Evolutionary conservation across 345 rosid species (phyloP).

Genomic region (Aethionema arabicum): DNA sequence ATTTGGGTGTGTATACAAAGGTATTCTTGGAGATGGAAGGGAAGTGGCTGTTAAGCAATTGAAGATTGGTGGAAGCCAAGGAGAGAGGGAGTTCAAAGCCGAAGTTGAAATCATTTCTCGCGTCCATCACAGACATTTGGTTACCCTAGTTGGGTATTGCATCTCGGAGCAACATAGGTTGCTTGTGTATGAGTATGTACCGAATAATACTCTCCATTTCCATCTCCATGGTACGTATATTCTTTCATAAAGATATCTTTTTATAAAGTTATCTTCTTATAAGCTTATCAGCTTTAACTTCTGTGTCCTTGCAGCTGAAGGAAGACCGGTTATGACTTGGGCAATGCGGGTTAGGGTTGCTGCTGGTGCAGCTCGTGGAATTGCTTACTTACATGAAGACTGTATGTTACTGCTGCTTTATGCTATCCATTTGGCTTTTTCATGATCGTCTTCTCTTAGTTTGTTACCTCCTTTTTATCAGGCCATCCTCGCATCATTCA

Average conservation of each 20-base stretch:
- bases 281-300: conserved; percentile 1
- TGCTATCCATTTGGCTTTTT: background rate
- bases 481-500: conserved; percentile 99
- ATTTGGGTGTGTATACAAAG: conserved; percentile 97
- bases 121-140: conserved; percentile 97
- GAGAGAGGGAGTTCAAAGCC: conserved; percentile 94
- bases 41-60: conserved; percentile 94
- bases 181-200: conserved; percentile 87
- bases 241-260: background rate
- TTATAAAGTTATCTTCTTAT: no score
- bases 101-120: conserved; percentile 97
- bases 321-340: conserved; percentile 87
- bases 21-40: conserved; percentile 71
- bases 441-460: background rate
- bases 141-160: conserved; percentile 94
- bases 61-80: conserved; percentile 94
- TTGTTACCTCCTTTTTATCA: conserved; percentile 29
- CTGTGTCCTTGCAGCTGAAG: conserved; percentile 50
- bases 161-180: conserved; percentile 77
- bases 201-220: conserved; percentile 82
- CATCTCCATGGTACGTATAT: conserved; percentile 80
- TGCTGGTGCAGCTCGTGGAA: conserved; percentile 98
- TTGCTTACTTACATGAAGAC: conserved; percentile 97
- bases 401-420: conserved; percentile 54
- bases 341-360: conserved; percentile 74